phyloP scores from a whole-genome alignment of 805 yeast species.

The Starmerella riodocensis region DNA sequence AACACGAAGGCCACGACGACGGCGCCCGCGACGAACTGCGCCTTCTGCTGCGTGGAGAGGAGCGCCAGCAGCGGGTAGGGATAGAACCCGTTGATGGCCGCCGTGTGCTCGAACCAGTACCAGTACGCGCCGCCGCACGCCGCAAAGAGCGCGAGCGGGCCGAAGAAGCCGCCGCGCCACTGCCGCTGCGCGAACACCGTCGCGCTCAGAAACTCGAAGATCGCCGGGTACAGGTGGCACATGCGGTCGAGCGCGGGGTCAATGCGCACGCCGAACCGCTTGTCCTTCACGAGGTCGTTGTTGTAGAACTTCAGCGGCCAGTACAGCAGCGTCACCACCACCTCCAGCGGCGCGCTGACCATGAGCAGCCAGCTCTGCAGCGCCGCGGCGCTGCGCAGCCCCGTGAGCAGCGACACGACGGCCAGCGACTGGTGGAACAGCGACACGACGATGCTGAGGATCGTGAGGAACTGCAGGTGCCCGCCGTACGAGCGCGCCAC shows the following conservation, averaged over 20 bases:
- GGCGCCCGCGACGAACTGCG: constrained; percentile 18
- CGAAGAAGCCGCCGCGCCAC: constrained; percentile 21
- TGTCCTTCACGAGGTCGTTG: constrained; percentile 23
- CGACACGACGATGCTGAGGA: constrained; percentile 21
- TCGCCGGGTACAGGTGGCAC: constrained; percentile 26
- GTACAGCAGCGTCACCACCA: constrained; percentile 25
- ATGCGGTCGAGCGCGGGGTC: constrained; percentile 24
- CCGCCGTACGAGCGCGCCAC: constrained; percentile 25
- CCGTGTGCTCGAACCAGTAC: constrained; percentile 26
- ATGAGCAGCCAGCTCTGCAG: constrained; percentile 20
- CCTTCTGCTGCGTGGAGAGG: constrained; percentile 18
- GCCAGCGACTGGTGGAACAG: constrained; percentile 19
- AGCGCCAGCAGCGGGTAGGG: constrained; percentile 27
- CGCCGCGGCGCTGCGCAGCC: constrained; percentile 17
- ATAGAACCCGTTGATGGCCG: constrained; percentile 23
- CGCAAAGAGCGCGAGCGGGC: constrained; percentile 16
- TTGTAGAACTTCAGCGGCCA: constrained; percentile 25
- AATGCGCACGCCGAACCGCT: constrained; percentile 17
- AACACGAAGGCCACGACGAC: constrained; percentile 16
- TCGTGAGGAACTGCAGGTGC: constrained; percentile 28
- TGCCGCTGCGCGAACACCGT: constrained; percentile 20
- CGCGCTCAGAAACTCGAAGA: constrained; percentile 21
- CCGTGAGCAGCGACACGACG: constrained; percentile 25
- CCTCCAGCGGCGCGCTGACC: constrained; percentile 26
- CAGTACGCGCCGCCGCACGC: constrained; percentile 25